Percentiles rank a stretch among this genome's conserved stretches.
Conservation (phyloP, 441 rosid genomes). For the Hura crepitans region DNA sequence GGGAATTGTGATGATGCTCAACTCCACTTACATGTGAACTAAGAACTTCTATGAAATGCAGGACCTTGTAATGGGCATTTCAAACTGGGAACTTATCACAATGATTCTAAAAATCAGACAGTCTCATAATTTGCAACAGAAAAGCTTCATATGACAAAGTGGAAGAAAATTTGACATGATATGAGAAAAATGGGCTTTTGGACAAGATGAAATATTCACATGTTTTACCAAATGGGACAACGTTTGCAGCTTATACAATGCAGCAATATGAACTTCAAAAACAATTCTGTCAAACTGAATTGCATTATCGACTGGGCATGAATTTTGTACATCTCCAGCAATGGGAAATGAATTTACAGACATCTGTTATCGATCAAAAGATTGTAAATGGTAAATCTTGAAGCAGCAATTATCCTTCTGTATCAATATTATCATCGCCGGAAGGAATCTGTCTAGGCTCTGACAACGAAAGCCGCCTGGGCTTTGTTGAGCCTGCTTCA, state of each 20-base stretch:
- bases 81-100: neutral
- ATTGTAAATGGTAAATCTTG: constrained; percentile 20
- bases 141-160: constrained; percentile 12
- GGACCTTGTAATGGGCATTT: neutral
- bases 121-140: constrained; percentile 12
- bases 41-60: constrained; percentile 6
- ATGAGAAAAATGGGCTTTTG: constrained; percentile 17
- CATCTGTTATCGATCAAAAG: constrained; percentile 34
- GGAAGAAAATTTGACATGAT: constrained; percentile 14
- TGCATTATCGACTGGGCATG: constrained; percentile 37
- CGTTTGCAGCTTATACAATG: constrained; percentile 48
- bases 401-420: constrained; percentile 45
- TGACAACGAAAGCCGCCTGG: constrained; percentile 62
- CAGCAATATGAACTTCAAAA: constrained; percentile 43
- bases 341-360: constrained; percentile 66
- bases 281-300: constrained; percentile 44
- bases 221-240: constrained; percentile 47
- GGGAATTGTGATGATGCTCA: neutral
- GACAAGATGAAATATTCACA: constrained; percentile 46
- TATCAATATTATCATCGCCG: constrained; percentile 62
- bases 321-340: constrained; percentile 61
- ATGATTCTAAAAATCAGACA: constrained; percentile 6
- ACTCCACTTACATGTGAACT: neutral
- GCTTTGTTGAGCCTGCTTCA: constrained; percentile 53
- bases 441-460: constrained; percentile 79